Evolutionary conservation across 2,329 filamentous ascomycete genomes (phyloP).

Genomic region (Cryphonectria nitschkei): DNA sequence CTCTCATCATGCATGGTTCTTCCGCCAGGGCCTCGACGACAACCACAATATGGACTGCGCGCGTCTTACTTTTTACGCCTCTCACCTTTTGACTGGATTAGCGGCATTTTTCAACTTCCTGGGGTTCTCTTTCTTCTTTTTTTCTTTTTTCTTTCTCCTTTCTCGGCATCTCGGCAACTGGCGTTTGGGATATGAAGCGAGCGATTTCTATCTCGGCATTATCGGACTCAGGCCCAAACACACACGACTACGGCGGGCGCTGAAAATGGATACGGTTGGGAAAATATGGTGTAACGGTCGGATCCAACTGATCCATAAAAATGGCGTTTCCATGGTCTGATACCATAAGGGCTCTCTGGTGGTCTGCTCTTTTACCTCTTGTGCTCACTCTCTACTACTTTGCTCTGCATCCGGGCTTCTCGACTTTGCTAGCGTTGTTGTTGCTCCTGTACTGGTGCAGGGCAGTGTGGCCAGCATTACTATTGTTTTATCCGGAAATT

Average conservation of each 20-base stretch:
- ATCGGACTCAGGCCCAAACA: slow-evolving; percentile 29
- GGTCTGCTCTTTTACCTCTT: not conserved
- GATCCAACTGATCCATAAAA: slow-evolving; percentile 5
- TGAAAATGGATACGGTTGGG: slow-evolving; percentile 16
- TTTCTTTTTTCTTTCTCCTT: not conserved
- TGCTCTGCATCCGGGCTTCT: slow-evolving; percentile 22
- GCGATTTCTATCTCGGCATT: slow-evolving; percentile 22
- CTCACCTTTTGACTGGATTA: not conserved
- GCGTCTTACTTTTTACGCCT: not conserved
- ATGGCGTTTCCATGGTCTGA: slow-evolving; percentile 26
- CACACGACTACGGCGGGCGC: slow-evolving; percentile 23
- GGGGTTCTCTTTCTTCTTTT: slow-evolving; percentile 8
- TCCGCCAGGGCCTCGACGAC: not conserved
- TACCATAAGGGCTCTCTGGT: slow-evolving; percentile 17
- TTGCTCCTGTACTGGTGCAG: slow-evolving; percentile 18
- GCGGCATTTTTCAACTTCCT: not conserved
- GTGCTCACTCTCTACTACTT: not conserved
- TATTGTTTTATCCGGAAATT: slow-evolving; percentile 10
- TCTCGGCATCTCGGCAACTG: slow-evolving; percentile 17
- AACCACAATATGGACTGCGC: not conserved
- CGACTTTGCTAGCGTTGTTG: slow-evolving; percentile 23
- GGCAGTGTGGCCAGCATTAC: slow-evolving; percentile 13
- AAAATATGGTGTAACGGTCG: slow-evolving; percentile 21
- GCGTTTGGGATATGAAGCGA: slow-evolving; percentile 26
- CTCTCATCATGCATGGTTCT: not conserved